These are phyloP conservation scores for Globisporangium uncinulatum DNA, from an alignment of 352 stramenopile species.

Conservation along the genomic window DNA sequence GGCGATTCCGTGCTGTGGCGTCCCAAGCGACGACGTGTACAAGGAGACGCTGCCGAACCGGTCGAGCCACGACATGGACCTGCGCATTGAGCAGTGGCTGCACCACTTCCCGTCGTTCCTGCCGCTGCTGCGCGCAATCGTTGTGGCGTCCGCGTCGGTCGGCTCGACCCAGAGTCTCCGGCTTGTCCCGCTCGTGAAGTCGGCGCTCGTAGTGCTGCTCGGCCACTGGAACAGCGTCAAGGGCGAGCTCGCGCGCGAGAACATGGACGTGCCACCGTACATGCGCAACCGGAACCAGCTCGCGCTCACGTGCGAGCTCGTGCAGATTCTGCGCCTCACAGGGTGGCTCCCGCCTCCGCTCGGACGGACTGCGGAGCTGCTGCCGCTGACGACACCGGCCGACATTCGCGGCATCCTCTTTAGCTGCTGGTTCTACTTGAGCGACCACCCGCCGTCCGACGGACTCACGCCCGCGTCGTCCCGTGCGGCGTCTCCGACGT, in stretches of 20 bases:
- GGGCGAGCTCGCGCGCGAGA: conserved; percentile 49
- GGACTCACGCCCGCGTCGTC: conserved; percentile 37
- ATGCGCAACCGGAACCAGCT: conserved; percentile 76
- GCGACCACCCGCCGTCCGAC: conserved; percentile 54
- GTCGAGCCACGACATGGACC: conserved; percentile 74
- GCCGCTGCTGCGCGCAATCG: conserved; percentile 37
- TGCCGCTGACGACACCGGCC: conserved; percentile 56
- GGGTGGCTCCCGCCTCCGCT: conserved; percentile 60
- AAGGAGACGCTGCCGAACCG: conserved; percentile 80
- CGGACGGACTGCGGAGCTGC: conserved; percentile 42
- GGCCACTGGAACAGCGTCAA: conserved; percentile 84
- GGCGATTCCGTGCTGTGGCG: conserved; percentile 67
- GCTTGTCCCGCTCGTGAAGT: conserved; percentile 72
- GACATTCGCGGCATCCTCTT: conserved; percentile 79
- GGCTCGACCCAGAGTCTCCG: conserved; percentile 41
- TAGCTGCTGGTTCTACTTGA: conserved; percentile 81
- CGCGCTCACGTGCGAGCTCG: conserved; percentile 51
- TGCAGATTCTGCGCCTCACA: conserved; percentile 49
- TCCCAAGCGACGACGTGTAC: conserved; percentile 75
- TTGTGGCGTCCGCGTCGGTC: conserved; percentile 32
- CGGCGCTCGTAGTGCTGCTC: conserved; percentile 61
- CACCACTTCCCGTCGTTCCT: conserved; percentile 78
- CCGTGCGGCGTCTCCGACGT: conserved; percentile 36
- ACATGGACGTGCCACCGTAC: conserved; percentile 76
- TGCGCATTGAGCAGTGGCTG: conserved; percentile 80